Percentiles rank a stretch among this genome's conserved stretches.
Conservation (phyloP, 768 basidiomycete species). For the Fistulinella prunicolor region DNA sequence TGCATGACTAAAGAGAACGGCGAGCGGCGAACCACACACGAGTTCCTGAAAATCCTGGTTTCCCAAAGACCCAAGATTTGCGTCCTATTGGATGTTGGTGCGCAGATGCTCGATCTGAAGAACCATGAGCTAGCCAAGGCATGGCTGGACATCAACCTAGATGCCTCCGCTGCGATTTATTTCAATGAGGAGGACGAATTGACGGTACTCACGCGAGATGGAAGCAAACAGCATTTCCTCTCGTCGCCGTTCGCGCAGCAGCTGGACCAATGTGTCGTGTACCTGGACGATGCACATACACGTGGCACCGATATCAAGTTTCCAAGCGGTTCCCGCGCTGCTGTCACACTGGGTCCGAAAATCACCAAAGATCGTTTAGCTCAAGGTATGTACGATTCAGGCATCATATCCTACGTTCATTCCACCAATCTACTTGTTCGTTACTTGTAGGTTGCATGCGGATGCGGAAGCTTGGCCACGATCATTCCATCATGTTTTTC, state of each 20-base stretch:
- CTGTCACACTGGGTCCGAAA: slow-evolving; percentile 37
- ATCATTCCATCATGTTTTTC: slow-evolving; percentile 48
- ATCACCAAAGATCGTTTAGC: slow-evolving; percentile 36
- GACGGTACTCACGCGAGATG: slow-evolving; percentile 31
- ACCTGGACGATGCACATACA: slow-evolving; percentile 41
- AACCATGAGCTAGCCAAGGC: slow-evolving; percentile 38
- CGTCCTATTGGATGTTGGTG: slow-evolving; percentile 54
- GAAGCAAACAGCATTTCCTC: slow-evolving; percentile 24
- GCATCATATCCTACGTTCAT: background rate
- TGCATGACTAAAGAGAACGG: slow-evolving; percentile 10
- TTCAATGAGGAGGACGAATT: slow-evolving; percentile 35
- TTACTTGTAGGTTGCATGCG: slow-evolving; percentile 47
- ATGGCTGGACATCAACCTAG: slow-evolving; percentile 37
- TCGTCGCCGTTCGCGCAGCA: slow-evolving; percentile 35
- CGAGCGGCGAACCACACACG: slow-evolving; percentile 10
- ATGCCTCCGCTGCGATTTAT: slow-evolving; percentile 30
- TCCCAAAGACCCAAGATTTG: slow-evolving; percentile 38
- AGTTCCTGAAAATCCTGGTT: slow-evolving; percentile 32
- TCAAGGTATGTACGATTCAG: slow-evolving; percentile 27
- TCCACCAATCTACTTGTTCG: background rate
- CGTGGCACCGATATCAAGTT: slow-evolving; percentile 40
- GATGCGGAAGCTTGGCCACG: slow-evolving; percentile 47
- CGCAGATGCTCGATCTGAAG: slow-evolving; percentile 51
- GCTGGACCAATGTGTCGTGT: slow-evolving; percentile 35
- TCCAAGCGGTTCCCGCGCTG: slow-evolving; percentile 33